These are phyloP conservation scores for Abelmoschus esculentus DNA, from an alignment of 345 rosid genomes.

Conservation along the genomic window DNA sequence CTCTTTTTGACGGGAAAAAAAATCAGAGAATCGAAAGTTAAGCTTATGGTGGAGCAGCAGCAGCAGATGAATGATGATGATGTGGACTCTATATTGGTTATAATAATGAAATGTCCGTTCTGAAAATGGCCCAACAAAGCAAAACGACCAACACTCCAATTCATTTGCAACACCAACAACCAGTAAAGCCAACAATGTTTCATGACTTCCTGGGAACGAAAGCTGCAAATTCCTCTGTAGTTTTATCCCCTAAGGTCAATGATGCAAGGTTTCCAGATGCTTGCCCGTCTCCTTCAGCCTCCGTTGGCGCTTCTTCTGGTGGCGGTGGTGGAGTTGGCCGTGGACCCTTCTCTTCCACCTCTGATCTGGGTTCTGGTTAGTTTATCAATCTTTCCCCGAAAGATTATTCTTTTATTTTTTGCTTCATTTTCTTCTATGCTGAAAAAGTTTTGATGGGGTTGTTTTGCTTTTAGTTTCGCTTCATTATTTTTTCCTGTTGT, in stretches of 20 bases:
- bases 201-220: constrained; percentile 86
- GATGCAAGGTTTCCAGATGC: constrained; percentile 25
- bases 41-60: constrained; percentile 14
- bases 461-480: background rate
- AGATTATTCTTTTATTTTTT: background rate
- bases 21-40: constrained; percentile 5
- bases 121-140: constrained; percentile 36
- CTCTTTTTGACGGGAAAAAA: constrained; percentile 6
- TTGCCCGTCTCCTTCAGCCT: constrained; percentile 41
- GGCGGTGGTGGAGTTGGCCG: constrained; percentile 32
- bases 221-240: constrained; percentile 28
- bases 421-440: background rate
- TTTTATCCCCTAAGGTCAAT: constrained; percentile 31
- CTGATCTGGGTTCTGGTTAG: constrained; percentile 79
- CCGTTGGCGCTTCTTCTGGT: constrained; percentile 43
- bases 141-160: constrained; percentile 20
- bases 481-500: background rate
- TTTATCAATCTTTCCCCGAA: constrained; percentile 3
- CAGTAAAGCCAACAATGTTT: constrained; percentile 45
- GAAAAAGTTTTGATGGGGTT: background rate
- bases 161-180: constrained; percentile 27
- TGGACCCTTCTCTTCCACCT: constrained; percentile 60
- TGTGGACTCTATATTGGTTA: constrained; percentile 15
- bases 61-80: constrained; percentile 12
- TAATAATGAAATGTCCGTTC: constrained; percentile 36